Conservation (phyloP, 164 flowering plant genomes). For the grape (Vitis vinifera) region DNA sequence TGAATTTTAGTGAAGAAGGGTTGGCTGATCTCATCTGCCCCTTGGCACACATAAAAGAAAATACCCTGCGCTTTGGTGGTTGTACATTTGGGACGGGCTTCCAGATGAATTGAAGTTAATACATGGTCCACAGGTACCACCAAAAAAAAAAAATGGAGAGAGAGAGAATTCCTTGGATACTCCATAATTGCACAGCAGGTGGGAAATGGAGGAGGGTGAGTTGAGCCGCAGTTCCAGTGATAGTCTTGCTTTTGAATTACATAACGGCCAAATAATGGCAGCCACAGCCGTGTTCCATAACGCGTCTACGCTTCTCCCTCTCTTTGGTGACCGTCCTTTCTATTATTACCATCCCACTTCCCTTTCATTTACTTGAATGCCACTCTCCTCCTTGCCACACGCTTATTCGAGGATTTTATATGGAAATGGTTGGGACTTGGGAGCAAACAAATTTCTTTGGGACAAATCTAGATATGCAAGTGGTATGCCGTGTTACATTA, state of each 20-base stretch:
- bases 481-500: too few relatives aligned
- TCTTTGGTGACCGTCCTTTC: not conserved
- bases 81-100: too few relatives aligned
- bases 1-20: too few relatives aligned
- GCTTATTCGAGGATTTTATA: too few relatives aligned
- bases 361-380: not conserved
- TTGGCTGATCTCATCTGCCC: too few relatives aligned
- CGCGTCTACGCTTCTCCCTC: slow-evolving; percentile 1
- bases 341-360: not conserved
- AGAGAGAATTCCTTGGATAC: not conserved
- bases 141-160: not conserved
- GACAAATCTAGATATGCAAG: too few relatives aligned
- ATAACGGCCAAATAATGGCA: not conserved
- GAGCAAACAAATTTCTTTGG: too few relatives aligned
- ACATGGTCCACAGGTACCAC: not conserved
- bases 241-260: not conserved
- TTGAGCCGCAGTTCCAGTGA: not conserved
- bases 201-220: not conserved
- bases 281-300: not conserved
- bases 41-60: too few relatives aligned
- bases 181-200: not conserved
- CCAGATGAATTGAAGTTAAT: not conserved
- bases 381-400: not conserved
- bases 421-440: too few relatives aligned
- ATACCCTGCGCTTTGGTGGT: too few relatives aligned